Evolutionary conservation across 495 filamentous ascomycete genomes (phyloP), one percentile per base, ranked within the genome.

Genomic region (Neurospora sp.): DNA sequence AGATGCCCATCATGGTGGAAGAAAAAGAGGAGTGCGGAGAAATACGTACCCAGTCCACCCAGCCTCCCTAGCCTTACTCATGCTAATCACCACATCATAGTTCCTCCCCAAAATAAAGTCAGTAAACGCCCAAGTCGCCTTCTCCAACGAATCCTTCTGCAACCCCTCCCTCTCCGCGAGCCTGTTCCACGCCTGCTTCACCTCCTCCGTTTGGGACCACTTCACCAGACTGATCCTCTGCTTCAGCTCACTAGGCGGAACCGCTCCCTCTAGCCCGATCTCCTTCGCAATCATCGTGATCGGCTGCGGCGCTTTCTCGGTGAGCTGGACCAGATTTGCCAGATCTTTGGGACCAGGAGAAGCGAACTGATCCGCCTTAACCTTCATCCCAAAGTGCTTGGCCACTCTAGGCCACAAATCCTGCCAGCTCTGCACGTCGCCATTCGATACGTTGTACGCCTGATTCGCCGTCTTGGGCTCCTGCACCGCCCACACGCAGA

Each of bases 391-490:
- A 42, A 86, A 88, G 37, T 81, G 76, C n/a, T 72, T 41, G 0
- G 85, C 85, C 20, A 88, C 70, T 35, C 82, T 83, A 9, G 88
- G 88, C 86, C 88, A 89, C 78, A 89, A 70, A 61, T 83, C 83
- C 73, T 88, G 84, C 83, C 85, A 90, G 59, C 81, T 85, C 74
- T 87, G 80, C 6, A 77, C 79, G 74, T 89, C 87, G 38, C 87
- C 88, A 68, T 89, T 88, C 61, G 83, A 77, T 11, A 88, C 83
- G 70, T 89, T 89, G 79, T 89, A 88, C 27, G 83, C 86, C 61
- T 89, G 76, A 73, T 88, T 87, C 12, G 79, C 81, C 14, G 82
- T 77, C 20, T 77, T 75, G 0, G 83, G 80, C 39, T 84, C 80
- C 7, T 79, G 72, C 12, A 84, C 83, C 3, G 84, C 86, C 88